These are phyloP conservation scores for Leptomonas pyrrhocoris DNA, from an alignment of 208 protist genomes.

Conservation along the genomic window DNA sequence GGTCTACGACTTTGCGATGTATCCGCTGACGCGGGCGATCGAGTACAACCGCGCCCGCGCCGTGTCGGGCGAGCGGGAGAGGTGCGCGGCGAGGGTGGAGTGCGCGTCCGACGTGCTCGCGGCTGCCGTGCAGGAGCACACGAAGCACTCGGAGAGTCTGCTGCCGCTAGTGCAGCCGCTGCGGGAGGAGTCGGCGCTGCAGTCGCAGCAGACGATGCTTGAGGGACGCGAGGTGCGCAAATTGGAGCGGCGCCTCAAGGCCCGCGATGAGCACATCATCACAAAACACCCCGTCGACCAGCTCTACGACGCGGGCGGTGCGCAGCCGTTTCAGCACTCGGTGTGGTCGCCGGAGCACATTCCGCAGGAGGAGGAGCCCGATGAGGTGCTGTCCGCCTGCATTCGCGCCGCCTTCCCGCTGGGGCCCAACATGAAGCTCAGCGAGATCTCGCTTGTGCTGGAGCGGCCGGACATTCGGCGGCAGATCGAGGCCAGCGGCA, in stretches of 20 bases:
- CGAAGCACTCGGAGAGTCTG: conserved; percentile 42
- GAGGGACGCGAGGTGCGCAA: conserved; percentile 58
- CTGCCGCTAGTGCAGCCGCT: conserved; percentile 68
- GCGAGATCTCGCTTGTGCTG: conserved; percentile 59
- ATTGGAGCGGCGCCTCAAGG: conserved; percentile 61
- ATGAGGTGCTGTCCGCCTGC: conserved; percentile 59
- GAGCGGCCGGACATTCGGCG: conserved; percentile 59
- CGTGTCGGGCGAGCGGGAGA: conserved; percentile 27
- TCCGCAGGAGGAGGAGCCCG: conserved; percentile 72
- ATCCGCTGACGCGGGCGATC: conserved; percentile 59
- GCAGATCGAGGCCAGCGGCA: conserved; percentile 50
- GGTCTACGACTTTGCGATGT: conserved; percentile 66
- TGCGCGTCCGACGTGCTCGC: conserved; percentile 41
- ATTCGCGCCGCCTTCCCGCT: conserved; percentile 81
- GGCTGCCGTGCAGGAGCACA: conserved; percentile 37
- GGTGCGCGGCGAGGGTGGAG: conserved; percentile 38
- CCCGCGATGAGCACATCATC: conserved; percentile 35
- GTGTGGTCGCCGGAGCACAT: conserved; percentile 65
- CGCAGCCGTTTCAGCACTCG: conserved; percentile 84
- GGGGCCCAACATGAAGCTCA: conserved; percentile 36
- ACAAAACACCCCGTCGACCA: conserved; percentile 78
- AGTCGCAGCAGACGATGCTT: conserved; percentile 58
- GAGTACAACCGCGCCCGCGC: conserved; percentile 37
- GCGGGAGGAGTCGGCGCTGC: conserved; percentile 65
- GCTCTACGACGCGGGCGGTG: conserved; percentile 85